Evolutionary conservation across 495 filamentous ascomycete genomes (phyloP), one percentile per base, ranked within the genome.

Genomic region (Choiromyces venosus): DNA sequence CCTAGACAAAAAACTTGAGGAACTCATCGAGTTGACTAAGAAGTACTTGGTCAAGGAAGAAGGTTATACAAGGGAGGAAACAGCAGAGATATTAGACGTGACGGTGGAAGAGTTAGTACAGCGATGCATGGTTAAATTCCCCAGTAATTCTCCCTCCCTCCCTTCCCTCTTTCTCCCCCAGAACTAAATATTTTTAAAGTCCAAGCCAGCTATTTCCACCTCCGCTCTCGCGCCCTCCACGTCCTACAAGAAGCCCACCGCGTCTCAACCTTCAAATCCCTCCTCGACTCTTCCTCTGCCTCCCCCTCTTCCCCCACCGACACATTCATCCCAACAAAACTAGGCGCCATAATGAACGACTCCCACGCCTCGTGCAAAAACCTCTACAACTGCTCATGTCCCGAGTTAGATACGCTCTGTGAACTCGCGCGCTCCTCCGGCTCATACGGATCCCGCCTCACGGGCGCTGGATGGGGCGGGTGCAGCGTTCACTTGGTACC

Each of bases 391-490:
- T 97, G 96, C 84, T 93, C 90, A 77, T 95, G 93, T 72, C 88
- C 91, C 0, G 92, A 98, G 82, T 87, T 98, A 40, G 96, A 99
- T 81, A 86, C 91, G 70, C 87, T 99, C 52, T 97, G 94, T 81
- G 79, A 83, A 37, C 89, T 98, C 76, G 94, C 95, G 1, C 86
- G 89, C 18, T 84, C 83, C 64, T 91, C 90, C 5, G 95, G 96
- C 33, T 87, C 90, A 56, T 94, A 91, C 83, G 96, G 95, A 33
- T 92, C 90, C 76, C 87, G 95, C 12, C 83, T 98, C 79, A 99
- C 95, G 2, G 95, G 95, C 67, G 95, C 95, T 21, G 95, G 95
- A 37, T 99, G 95, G 95, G 95, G 95, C 74, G 95, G 95, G 18
- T 98, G 96, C 82, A 93, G 88, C 65, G 94, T 99, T 67, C 96